phyloP scores from a whole-genome alignment of 169 alveolate species.

The Plasmodium inui region DNA sequence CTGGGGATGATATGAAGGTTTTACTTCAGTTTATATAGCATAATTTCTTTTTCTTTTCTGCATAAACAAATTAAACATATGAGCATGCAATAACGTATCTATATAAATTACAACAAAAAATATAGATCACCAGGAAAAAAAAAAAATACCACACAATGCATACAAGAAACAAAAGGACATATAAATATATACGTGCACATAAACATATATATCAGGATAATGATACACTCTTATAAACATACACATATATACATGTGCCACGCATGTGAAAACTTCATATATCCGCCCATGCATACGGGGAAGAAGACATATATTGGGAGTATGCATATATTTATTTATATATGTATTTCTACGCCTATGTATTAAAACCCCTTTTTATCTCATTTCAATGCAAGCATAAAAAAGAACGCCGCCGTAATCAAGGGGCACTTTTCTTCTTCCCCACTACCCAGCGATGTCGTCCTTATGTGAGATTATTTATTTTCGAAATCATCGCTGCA shows the following conservation, averaged over 20 bases:
- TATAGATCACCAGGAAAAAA: neutral
- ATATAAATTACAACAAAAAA: conserved; percentile 1
- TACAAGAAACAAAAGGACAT: neutral
- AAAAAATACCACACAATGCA: neutral
- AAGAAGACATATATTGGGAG: too few relatives aligned
- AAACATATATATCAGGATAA: too few relatives aligned
- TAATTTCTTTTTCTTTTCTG: neutral
- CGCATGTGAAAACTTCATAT: too few relatives aligned
- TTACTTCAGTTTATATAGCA: conserved; percentile 1
- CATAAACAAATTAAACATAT: neutral
- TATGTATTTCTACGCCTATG: too few relatives aligned
- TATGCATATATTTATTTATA: too few relatives aligned
- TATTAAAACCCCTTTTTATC: too few relatives aligned
- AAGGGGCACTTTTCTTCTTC: neutral
- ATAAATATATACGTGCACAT: too few relatives aligned
- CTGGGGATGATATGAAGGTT: neutral
- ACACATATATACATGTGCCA: too few relatives aligned
- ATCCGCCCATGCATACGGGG: too few relatives aligned
- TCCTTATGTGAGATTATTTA: neutral
- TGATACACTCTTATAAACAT: too few relatives aligned
- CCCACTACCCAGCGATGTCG: neutral
- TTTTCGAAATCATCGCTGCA: neutral
- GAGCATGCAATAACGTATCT: neutral
- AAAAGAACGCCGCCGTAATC: neutral
- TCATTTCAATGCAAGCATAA: too few relatives aligned